Evolutionary conservation across 2,329 filamentous ascomycete genomes (phyloP).

Genomic region (Penicillium oxalicum): DNA sequence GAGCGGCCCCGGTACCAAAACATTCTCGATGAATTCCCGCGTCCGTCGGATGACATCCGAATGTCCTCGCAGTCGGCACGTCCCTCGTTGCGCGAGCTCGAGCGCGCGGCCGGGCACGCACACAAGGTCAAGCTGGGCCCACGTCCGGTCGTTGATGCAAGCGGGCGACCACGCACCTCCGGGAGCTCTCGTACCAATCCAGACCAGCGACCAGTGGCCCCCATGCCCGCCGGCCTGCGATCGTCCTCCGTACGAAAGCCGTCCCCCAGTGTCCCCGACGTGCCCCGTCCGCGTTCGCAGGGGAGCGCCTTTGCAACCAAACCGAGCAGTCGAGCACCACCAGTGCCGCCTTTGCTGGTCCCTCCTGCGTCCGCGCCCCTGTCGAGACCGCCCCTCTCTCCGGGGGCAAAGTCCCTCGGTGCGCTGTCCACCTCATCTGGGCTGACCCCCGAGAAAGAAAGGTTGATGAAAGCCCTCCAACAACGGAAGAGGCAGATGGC

Average conservation of each 20-base stretch:
- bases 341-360: constrained; percentile 36
- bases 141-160: constrained; percentile 62
- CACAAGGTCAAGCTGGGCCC: constrained; percentile 83
- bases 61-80: constrained; percentile 39
- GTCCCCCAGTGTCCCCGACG: constrained; percentile 45
- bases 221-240: constrained; percentile 75
- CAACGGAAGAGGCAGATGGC: constrained; percentile 73
- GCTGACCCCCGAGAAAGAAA: constrained; percentile 84
- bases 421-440: constrained; percentile 41
- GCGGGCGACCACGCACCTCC: constrained; percentile 56
- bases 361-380: constrained; percentile 33
- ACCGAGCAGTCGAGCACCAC: constrained; percentile 28
- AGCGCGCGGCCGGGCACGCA: constrained; percentile 33
- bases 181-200: constrained; percentile 38
- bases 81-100: constrained; percentile 42
- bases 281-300: constrained; percentile 41
- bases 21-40: constrained; percentile 33
- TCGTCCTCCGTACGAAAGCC: constrained; percentile 47
- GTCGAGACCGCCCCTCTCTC: constrained; percentile 32
- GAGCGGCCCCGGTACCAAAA: constrained; percentile 23
- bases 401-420: constrained; percentile 40
- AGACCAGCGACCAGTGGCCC: constrained; percentile 65
- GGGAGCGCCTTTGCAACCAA: constrained; percentile 29
- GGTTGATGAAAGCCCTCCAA: constrained; percentile 91
- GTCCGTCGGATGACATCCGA: constrained; percentile 31